Conservation (phyloP, 225 moss, liverwort and hornwort species). For the Pseudoscleropodium purum region DNA sequence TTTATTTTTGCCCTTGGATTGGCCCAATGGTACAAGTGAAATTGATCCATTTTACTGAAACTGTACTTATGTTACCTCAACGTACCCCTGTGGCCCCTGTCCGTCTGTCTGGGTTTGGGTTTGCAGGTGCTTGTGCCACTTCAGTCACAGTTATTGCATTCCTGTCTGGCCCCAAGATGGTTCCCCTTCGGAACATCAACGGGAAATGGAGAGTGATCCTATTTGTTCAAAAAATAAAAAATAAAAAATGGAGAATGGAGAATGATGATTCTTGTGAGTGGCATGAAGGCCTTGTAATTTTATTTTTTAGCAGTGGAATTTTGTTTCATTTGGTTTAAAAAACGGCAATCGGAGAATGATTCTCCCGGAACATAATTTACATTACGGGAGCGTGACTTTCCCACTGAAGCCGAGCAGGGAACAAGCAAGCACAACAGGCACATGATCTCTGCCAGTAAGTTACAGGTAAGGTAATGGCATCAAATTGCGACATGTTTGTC, state of each 20-base stretch:
- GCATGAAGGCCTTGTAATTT: too few species aligned
- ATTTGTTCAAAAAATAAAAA: too few species aligned
- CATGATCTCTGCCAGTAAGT: background rate
- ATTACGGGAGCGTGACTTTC: background rate
- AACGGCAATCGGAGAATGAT: background rate
- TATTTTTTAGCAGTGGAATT: too few species aligned
- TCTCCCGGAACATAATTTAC: too few species aligned
- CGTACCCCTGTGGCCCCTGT: too few species aligned
- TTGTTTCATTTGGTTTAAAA: too few species aligned
- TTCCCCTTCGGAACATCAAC: background rate
- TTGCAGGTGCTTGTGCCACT: background rate
- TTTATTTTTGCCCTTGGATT: rapidly evolving
- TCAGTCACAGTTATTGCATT: background rate
- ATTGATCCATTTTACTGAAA: background rate
- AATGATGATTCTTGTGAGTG: too few species aligned
- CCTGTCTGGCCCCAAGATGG: background rate
- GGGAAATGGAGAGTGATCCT: background rate
- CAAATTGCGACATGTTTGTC: background rate
- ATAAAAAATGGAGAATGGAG: too few species aligned
- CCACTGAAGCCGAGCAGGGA: rapidly evolving
- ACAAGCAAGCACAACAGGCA: background rate
- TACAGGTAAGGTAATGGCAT: background rate
- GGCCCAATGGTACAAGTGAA: background rate
- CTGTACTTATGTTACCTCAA: background rate
- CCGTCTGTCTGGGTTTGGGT: too few species aligned